Evolutionary conservation across 2,329 filamentous ascomycete genomes (phyloP).

Genomic region (Byssochlamys sp.): DNA sequence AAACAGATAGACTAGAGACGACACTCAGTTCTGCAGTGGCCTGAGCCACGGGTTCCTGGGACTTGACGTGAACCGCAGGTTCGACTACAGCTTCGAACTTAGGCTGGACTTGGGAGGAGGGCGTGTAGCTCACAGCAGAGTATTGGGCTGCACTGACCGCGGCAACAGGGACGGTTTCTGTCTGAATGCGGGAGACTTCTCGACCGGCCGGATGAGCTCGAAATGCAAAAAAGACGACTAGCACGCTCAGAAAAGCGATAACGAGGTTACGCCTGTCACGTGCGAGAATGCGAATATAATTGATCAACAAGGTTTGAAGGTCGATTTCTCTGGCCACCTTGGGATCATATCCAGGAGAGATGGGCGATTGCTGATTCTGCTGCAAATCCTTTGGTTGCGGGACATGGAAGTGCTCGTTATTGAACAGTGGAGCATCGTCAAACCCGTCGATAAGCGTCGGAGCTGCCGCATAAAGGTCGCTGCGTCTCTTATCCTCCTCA

Average conservation of each 20-base stretch:
- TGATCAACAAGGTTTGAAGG: conserved; percentile 42
- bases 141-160: neutral
- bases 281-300: conserved; percentile 44
- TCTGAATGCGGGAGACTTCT: neutral
- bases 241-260: conserved; percentile 37
- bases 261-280: conserved; percentile 46
- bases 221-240: conserved; percentile 35
- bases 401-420: neutral
- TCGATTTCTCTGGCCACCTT: conserved; percentile 35
- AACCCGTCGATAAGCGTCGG: conserved; percentile 11
- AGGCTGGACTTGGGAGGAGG: neutral
- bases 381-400: conserved; percentile 1
- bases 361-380: conserved; percentile 2
- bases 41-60: neutral
- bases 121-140: neutral
- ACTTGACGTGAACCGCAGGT: neutral
- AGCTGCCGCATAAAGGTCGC: conserved; percentile 4
- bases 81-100: neutral
- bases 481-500: conserved; percentile 10
- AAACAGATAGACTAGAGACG: neutral
- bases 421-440: neutral
- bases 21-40: neutral
- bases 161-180: neutral
- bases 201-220: neutral
- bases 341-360: neutral